Base-by-base conservation (phyloP, 176 grass and related monocot genomes). In the Raddia distichophylla region DNA sequence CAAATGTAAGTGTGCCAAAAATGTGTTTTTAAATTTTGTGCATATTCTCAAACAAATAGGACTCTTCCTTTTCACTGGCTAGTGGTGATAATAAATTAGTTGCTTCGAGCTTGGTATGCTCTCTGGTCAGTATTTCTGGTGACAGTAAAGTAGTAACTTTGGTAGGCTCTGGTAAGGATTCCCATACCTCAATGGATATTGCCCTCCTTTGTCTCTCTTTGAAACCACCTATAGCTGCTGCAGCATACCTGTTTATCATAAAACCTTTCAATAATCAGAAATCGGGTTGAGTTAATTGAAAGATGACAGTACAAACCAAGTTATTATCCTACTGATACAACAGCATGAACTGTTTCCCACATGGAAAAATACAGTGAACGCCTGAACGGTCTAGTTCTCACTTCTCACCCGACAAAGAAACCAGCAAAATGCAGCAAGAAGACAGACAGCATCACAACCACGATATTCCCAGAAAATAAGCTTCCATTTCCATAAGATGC, bases 171-270 rank as follows among this genome's bases (percentile, higher is more conserved):
- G 17, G 13, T 72, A 8, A 44, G 77, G 67, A 19, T 18, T 35
- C 4, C 4, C 48, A 66, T 91, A 97, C 93, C 93, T 97, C 86
- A 77, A 97, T 91, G n/a, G 93, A 90, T 81, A 97, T 91, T 85
- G 93, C 90, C 40, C 90, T 84, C 47, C 90, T 83, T 82, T 97
- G 87, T 62, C 72, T 91, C 89, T 93, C 93, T 84, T 83, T 84
- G 13, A 97, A 72, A 79, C 90, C 90, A 91, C 85, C 86, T 66
- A 97, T 45, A 34, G 68, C 53, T 82, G 93, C 93, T 61, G 72
- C 85, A 22, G 71, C 17, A 76, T 93, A 97, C 60, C 93, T 93
- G 69, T 72, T 75, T 58, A 64, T 51, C 22, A 46, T 63, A 71
- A 27, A 84, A 59, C 22, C 32, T 22, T 40, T 9, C 12, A 73